phyloP scores from a whole-genome alignment of 1,139 yeast genomes.

The Kodamaea sp. region DNA sequence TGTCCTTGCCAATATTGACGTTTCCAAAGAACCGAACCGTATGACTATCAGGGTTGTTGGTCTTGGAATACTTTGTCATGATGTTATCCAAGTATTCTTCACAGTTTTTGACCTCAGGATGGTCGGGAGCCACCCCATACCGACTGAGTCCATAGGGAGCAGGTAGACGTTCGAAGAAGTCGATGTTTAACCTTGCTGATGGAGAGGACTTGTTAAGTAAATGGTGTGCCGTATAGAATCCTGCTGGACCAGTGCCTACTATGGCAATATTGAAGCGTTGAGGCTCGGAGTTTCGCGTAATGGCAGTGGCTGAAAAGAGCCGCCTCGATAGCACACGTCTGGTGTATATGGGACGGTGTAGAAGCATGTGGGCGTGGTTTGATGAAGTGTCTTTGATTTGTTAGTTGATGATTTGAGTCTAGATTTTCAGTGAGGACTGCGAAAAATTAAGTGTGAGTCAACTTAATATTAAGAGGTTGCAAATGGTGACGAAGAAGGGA shows the following conservation, averaged over 20 bases:
- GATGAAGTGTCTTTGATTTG: not conserved
- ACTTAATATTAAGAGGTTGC: too few species aligned
- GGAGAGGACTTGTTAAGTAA: conserved; percentile 52
- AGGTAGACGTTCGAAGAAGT: conserved; percentile 78
- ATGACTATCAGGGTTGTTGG: conserved; percentile 15
- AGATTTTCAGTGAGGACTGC: too few species aligned
- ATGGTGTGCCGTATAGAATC: conserved; percentile 85
- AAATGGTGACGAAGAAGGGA: too few species aligned
- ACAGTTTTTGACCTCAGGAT: conserved; percentile 92
- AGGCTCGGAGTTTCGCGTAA: not conserved
- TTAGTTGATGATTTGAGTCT: too few species aligned
- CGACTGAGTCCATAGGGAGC: conserved; percentile 90
- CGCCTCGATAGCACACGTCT: not conserved
- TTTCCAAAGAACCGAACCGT: conserved; percentile 72
- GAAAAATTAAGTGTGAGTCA: too few species aligned
- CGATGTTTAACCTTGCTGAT: conserved; percentile 42
- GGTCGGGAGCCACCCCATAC: conserved; percentile 99
- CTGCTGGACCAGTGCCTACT: conserved; percentile 96
- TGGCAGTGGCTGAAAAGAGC: not conserved
- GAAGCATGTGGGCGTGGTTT: too few species aligned
- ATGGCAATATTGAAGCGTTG: conserved; percentile 51
- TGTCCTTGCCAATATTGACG: conserved; percentile 59
- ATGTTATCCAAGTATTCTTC: conserved; percentile 76
- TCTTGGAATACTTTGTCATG: conserved; percentile 30
- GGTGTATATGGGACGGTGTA: too few species aligned